These are phyloP conservation scores for Cercis canadensis DNA, from an alignment of 306 rosid genomes.

Conservation along the genomic window DNA sequence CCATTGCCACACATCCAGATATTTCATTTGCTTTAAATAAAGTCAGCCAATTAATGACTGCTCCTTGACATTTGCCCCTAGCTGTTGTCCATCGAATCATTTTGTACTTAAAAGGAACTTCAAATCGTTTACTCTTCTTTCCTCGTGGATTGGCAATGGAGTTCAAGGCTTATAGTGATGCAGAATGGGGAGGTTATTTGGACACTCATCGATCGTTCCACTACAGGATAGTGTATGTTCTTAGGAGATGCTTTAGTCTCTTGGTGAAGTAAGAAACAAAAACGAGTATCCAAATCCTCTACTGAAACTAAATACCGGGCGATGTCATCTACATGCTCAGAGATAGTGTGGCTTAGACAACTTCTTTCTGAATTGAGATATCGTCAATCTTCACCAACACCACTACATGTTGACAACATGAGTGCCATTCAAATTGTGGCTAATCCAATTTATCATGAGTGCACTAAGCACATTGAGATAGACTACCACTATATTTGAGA, in stretches of 20 bases:
- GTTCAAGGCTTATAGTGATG: no score
- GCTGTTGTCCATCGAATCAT: no score
- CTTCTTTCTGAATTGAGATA: background rate
- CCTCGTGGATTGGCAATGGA: no score
- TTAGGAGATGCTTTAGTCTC: background rate
- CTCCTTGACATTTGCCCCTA: no score
- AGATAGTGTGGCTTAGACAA: background rate
- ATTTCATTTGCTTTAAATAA: no score
- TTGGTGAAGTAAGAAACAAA: background rate
- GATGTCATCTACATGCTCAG: background rate
- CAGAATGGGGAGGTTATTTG: no score
- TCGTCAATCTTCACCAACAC: background rate
- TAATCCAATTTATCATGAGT: background rate
- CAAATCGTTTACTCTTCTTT: no score
- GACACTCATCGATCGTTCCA: no score
- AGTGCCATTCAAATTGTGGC: background rate
- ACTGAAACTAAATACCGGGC: background rate
- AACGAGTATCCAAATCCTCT: background rate
- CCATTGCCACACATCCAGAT: no score
- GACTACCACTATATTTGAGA: no score
- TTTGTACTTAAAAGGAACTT: no score
- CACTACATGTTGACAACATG: background rate
- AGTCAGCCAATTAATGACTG: no score
- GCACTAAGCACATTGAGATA: background rate
- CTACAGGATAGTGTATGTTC: constrained; percentile 13